A percentile compares a stretch with the other conserved stretches of the same genome.
phyloP scores from a whole-genome alignment of 352 stramenopile species.

The Pythium pyrilobum region DNA sequence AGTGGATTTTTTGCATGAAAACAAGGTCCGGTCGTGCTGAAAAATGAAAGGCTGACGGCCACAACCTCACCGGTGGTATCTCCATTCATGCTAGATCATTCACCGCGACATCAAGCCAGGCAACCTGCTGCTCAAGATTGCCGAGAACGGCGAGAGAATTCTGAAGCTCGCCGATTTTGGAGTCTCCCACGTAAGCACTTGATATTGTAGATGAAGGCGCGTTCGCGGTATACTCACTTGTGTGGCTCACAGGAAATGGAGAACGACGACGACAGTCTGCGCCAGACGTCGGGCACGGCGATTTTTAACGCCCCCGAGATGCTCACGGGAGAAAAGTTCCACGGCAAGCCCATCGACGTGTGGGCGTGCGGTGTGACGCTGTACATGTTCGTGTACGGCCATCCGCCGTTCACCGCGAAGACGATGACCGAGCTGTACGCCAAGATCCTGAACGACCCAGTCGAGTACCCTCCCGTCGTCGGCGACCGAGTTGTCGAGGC shows the following conservation, averaged over 20 bases:
- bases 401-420: slow-evolving; percentile 90
- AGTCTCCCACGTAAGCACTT: slow-evolving; percentile 51
- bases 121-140: slow-evolving; percentile 64
- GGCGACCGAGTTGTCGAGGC: slow-evolving; percentile 47
- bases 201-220: too few relatives aligned
- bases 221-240: not conserved
- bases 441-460: slow-evolving; percentile 83
- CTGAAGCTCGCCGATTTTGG: slow-evolving; percentile 82
- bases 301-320: slow-evolving; percentile 82
- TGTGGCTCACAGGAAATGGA: slow-evolving; percentile 71
- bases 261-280: slow-evolving; percentile 61
- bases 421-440: slow-evolving; percentile 90
- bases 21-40: slow-evolving; percentile 70
- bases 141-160: slow-evolving; percentile 49
- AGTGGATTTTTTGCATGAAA: slow-evolving; percentile 78
- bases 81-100: slow-evolving; percentile 39
- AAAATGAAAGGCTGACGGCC: too few relatives aligned
- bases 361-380: slow-evolving; percentile 96
- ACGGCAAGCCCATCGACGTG: slow-evolving; percentile 85
- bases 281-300: slow-evolving; percentile 67
- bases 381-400: slow-evolving; percentile 95
- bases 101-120: slow-evolving; percentile 81
- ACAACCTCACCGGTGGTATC: not conserved
- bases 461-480: slow-evolving; percentile 38
- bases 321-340: slow-evolving; percentile 72